Evolutionary conservation across 139 green algal species (phyloP).

Genomic region (Chlamydomonas sp.): DNA sequence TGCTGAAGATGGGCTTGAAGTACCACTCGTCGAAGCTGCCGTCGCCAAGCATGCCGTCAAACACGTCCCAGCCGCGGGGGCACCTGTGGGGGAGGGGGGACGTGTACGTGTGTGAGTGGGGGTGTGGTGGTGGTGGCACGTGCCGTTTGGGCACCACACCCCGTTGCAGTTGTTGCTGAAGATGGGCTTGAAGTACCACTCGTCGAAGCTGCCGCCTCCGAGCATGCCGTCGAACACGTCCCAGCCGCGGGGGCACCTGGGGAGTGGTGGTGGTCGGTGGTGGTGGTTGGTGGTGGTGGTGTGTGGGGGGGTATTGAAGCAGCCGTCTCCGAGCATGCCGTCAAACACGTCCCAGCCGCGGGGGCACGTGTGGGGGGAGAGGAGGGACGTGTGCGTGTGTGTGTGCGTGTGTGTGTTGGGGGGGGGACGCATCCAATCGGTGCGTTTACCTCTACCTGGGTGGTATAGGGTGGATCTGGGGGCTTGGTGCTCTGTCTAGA

Average conservation of each 20-base stretch:
- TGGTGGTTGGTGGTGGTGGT: too few species aligned
- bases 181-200: conserved; percentile 7
- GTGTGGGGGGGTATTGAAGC: conserved; percentile 21
- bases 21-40: conserved; percentile 16
- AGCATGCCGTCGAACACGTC: conserved; percentile 12
- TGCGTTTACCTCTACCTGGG: too few species aligned
- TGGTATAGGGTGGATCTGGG: too few species aligned
- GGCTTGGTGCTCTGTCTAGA: too few species aligned
- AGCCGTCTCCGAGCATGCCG: conserved; percentile 7
- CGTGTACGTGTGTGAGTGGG: too few species aligned
- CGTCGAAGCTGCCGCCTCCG: conserved; percentile 14
- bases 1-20: conserved; percentile 8
- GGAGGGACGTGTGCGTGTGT: too few species aligned
- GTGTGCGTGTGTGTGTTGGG: too few species aligned
- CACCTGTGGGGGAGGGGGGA: background rate
- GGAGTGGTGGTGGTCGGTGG: too few species aligned
- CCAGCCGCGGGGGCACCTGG: conserved; percentile 9
- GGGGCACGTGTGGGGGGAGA: background rate
- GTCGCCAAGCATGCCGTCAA: conserved; percentile 16
- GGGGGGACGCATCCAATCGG: too few species aligned
- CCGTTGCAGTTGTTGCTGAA: conserved; percentile 14
- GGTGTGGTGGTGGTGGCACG: conserved; percentile 25
- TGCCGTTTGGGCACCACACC: conserved; percentile 1
- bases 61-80: conserved; percentile 8
- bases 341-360: conserved; percentile 16